These are phyloP conservation scores for Ascosphaera apis DNA, from an alignment of 2,329 filamentous ascomycete genomes.

Conservation along the genomic window DNA sequence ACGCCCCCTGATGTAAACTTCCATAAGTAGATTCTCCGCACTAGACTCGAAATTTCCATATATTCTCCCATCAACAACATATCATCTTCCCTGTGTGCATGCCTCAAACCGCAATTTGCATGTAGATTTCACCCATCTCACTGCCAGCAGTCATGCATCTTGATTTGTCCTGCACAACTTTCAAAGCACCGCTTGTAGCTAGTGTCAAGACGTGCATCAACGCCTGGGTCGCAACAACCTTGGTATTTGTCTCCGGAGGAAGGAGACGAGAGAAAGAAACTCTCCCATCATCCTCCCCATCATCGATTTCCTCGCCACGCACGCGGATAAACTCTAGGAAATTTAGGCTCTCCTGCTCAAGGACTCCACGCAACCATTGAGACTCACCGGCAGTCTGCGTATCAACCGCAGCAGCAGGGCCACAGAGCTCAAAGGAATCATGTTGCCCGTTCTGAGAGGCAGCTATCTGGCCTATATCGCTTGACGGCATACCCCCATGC, in stretches of 20 bases:
- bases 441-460: slow-evolving; percentile 7
- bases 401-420: slow-evolving; percentile 22
- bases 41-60: too few relatives aligned
- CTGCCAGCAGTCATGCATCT: not conserved
- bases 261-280: slow-evolving; percentile 50
- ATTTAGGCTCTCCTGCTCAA: slow-evolving; percentile 37
- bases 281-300: slow-evolving; percentile 6
- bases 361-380: slow-evolving; percentile 26
- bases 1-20: too few relatives aligned
- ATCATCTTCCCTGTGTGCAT: too few relatives aligned
- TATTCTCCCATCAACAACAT: too few relatives aligned
- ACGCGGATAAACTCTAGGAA: slow-evolving; percentile 37
- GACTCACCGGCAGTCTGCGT: slow-evolving; percentile 23
- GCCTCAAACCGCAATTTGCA: too few relatives aligned
- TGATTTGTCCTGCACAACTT: slow-evolving; percentile 32
- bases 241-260: slow-evolving; percentile 29
- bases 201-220: slow-evolving; percentile 53
- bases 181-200: slow-evolving; percentile 40
- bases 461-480: slow-evolving; percentile 8
- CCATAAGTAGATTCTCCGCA: too few relatives aligned
- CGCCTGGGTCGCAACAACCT: slow-evolving; percentile 46
- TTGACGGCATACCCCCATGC: slow-evolving; percentile 2
- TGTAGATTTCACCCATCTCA: slow-evolving; percentile 2
- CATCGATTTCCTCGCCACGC: slow-evolving; percentile 20
- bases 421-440: slow-evolving; percentile 24